Conservation (phyloP, 2,329 filamentous ascomycete species). For the Incumbomyces lentus region DNA sequence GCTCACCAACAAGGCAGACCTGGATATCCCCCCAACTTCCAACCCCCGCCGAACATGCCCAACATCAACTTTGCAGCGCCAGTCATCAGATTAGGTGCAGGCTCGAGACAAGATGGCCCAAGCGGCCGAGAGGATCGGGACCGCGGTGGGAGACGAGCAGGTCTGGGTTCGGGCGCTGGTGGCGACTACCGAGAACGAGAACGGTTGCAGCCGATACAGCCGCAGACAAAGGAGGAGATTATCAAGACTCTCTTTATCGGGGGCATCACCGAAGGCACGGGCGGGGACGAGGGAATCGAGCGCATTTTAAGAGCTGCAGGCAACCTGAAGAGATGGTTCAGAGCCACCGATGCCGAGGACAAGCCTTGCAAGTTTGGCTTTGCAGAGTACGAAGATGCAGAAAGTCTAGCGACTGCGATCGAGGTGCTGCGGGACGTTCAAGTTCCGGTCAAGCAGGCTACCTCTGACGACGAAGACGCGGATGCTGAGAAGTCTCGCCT, state of each 20-base stretch:
- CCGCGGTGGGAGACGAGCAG: slow-evolving; percentile 38
- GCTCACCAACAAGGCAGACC: slow-evolving; percentile 67
- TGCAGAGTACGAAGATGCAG: slow-evolving; percentile 85
- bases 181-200: slow-evolving; percentile 48
- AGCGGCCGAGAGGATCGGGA: slow-evolving; percentile 38
- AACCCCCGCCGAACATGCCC: slow-evolving; percentile 81
- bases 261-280: slow-evolving; percentile 68
- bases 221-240: slow-evolving; percentile 82
- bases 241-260: slow-evolving; percentile 83
- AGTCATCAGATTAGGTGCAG: slow-evolving; percentile 83
- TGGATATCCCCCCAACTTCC: slow-evolving; percentile 72
- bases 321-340: slow-evolving; percentile 73
- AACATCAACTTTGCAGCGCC: slow-evolving; percentile 98
- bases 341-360: slow-evolving; percentile 64
- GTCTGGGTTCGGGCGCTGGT: slow-evolving; percentile 47
- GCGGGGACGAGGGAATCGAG: slow-evolving; percentile 70
- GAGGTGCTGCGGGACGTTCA: slow-evolving; percentile 74
- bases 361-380: slow-evolving; percentile 87
- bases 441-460: slow-evolving; percentile 69
- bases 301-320: slow-evolving; percentile 67
- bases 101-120: slow-evolving; percentile 46
- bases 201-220: slow-evolving; percentile 61
- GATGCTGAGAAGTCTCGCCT: slow-evolving; percentile 51
- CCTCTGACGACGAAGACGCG: slow-evolving; percentile 29
- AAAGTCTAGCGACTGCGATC: slow-evolving; percentile 74